These are phyloP conservation scores for Knoxia roxburghii DNA, from an alignment of 257 asterid genomes.

Conservation along the genomic window DNA sequence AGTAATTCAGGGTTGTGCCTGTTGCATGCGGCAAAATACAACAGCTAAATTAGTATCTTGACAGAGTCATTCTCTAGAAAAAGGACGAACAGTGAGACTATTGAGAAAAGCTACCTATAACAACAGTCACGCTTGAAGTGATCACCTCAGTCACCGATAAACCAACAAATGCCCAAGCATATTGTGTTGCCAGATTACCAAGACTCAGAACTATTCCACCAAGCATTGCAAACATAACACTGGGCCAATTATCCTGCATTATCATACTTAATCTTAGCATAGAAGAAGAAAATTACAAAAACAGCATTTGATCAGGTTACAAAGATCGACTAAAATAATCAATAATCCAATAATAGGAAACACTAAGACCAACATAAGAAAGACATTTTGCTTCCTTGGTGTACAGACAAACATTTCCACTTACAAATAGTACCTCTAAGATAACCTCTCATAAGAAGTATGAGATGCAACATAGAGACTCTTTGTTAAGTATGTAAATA, in stretches of 20 bases:
- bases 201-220: slow-evolving; percentile 89
- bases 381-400: too few species aligned
- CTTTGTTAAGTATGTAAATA: neutral
- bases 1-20: slow-evolving; percentile 91
- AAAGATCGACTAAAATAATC: neutral
- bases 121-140: slow-evolving; percentile 82
- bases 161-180: slow-evolving; percentile 96
- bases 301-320: neutral
- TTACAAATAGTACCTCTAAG: neutral
- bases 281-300: neutral
- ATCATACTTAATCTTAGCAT: neutral
- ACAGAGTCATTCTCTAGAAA: neutral
- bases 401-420: too few species aligned
- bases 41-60: slow-evolving; percentile 9
- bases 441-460: neutral
- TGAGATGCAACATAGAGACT: neutral
- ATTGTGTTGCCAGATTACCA: slow-evolving; percentile 86
- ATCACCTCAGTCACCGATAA: slow-evolving; percentile 87
- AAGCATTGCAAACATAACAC: slow-evolving; percentile 80
- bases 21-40: slow-evolving; percentile 5
- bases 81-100: neutral
- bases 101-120: slow-evolving; percentile 55
- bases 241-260: slow-evolving; percentile 73
- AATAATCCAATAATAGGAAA: too few species aligned
- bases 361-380: too few species aligned